phyloP scores from a whole-genome alignment of 768 basidiomycete genomes.

The Agaricus sinodeliciosus region DNA sequence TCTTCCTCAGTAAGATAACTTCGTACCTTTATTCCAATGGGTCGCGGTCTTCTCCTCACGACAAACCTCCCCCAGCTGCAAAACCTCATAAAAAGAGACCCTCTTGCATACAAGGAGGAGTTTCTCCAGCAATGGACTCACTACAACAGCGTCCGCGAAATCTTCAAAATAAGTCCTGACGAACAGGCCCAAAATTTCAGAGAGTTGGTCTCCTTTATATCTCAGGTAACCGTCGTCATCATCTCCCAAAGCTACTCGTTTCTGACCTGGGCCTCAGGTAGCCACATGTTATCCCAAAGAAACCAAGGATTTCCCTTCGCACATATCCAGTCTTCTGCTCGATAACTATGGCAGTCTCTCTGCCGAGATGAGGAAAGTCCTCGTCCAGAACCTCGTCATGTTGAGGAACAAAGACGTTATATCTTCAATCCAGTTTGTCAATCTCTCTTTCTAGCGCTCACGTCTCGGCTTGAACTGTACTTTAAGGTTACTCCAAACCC shows the following conservation, averaged over 20 bases:
- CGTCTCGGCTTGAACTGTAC: slow-evolving; percentile 4
- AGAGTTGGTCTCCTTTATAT: slow-evolving; percentile 87
- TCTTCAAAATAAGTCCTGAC: slow-evolving; percentile 76
- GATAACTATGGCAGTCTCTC: slow-evolving; percentile 70
- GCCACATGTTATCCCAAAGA: slow-evolving; percentile 90
- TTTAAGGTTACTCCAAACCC: slow-evolving; percentile 71
- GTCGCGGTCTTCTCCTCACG: slow-evolving; percentile 71
- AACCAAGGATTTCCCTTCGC: slow-evolving; percentile 78
- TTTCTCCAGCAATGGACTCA: slow-evolving; percentile 97
- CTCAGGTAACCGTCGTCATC: slow-evolving; percentile 48
- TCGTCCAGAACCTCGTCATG: slow-evolving; percentile 90
- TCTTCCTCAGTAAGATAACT: neutral
- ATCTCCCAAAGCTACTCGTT: neutral
- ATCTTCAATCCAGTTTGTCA: slow-evolving; percentile 80
- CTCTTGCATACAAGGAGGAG: slow-evolving; percentile 86
- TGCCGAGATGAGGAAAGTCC: slow-evolving; percentile 75
- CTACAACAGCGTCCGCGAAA: slow-evolving; percentile 80
- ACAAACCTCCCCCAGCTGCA: slow-evolving; percentile 93
- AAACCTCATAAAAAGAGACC: slow-evolving; percentile 94
- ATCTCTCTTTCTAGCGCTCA: neutral
- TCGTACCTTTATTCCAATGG: slow-evolving; percentile 19
- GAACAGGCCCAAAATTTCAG: slow-evolving; percentile 82
- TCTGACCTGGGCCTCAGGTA: slow-evolving; percentile 39
- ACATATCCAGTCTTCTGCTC: slow-evolving; percentile 71
- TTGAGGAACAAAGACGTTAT: slow-evolving; percentile 91